Percentiles rank a stretch among this genome's conserved stretches.
Conservation (phyloP, 2,329 filamentous ascomycete genomes). For the Fusarium caatingaense region DNA sequence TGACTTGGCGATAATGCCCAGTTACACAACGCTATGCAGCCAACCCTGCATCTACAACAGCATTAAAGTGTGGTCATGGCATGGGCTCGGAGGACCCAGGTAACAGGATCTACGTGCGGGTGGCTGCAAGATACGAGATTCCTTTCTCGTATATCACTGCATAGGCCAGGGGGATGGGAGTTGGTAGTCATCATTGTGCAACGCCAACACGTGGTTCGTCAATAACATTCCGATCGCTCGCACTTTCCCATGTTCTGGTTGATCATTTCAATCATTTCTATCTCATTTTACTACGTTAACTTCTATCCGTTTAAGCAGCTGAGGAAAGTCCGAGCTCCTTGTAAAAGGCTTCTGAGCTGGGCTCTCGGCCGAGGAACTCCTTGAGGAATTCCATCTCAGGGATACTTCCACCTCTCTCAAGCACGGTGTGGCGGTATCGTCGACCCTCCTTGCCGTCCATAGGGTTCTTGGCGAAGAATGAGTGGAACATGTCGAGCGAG, state of each 20-base stretch:
- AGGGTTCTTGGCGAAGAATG: conserved; percentile 80
- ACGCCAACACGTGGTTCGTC: conserved; percentile 9
- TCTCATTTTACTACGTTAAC: conserved; percentile 5
- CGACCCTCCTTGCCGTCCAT: conserved; percentile 81
- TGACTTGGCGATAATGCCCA: conserved; percentile 6
- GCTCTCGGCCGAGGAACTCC: conserved; percentile 81
- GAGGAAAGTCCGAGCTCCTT: conserved; percentile 71
- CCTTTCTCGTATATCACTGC: conserved; percentile 27
- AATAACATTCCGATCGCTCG: not conserved
- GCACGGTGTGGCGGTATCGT: conserved; percentile 80
- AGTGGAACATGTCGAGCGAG: conserved; percentile 87
- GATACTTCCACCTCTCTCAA: conserved; percentile 80
- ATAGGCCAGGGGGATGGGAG: not conserved
- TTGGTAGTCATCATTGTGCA: not conserved
- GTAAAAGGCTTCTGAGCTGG: conserved; percentile 83
- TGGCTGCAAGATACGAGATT: conserved; percentile 34
- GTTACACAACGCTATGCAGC: conserved; percentile 23
- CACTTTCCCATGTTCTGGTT: not conserved
- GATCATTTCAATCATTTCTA: conserved; percentile 1
- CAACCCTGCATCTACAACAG: conserved; percentile 16
- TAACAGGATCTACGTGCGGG: conserved; percentile 22
- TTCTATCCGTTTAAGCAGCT: conserved; percentile 11
- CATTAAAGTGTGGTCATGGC: conserved; percentile 12
- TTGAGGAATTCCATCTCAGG: conserved; percentile 85
- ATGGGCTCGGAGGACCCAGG: not conserved